Evolutionary conservation across 306 rosid genomes (phyloP).

Genomic region (Begonia peltatifolia): DNA sequence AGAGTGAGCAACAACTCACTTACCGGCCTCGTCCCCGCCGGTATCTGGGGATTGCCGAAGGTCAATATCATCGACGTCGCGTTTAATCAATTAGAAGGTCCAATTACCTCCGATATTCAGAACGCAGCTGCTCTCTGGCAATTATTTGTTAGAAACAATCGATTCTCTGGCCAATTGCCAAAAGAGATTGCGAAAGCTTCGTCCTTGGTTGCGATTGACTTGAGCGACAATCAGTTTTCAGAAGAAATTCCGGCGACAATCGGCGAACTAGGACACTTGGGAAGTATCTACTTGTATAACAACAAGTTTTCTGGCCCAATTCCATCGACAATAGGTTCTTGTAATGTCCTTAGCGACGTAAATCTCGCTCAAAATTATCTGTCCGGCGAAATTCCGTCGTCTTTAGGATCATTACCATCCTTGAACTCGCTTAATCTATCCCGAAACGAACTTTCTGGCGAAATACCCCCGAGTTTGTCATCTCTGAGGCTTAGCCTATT

Average conservation of each 20-base stretch:
- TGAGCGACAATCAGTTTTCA: slow-evolving; percentile 42
- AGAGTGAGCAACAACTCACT: slow-evolving; percentile 67
- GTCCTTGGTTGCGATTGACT: slow-evolving; percentile 29
- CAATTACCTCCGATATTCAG: slow-evolving; percentile 37
- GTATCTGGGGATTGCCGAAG: slow-evolving; percentile 70
- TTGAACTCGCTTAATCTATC: slow-evolving; percentile 59
- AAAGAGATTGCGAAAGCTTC: slow-evolving; percentile 37
- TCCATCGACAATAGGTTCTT: slow-evolving; percentile 48
- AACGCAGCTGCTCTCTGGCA: slow-evolving; percentile 34
- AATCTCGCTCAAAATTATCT: slow-evolving; percentile 44
- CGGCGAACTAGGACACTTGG: slow-evolving; percentile 42
- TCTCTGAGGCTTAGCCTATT: slow-evolving; percentile 47
- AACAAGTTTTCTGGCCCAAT: slow-evolving; percentile 47
- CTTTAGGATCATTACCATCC: slow-evolving; percentile 43
- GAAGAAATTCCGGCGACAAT: slow-evolving; percentile 42
- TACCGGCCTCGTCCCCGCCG: slow-evolving; percentile 46
- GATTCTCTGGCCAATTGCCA: slow-evolving; percentile 48
- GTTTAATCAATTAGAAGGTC: slow-evolving; percentile 41
- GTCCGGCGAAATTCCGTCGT: slow-evolving; percentile 39
- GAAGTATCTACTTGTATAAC: slow-evolving; percentile 34
- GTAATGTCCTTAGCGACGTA: slow-evolving; percentile 31
- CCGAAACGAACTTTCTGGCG: slow-evolving; percentile 42
- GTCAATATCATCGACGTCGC: slow-evolving; percentile 40
- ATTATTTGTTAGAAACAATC: slow-evolving; percentile 29
- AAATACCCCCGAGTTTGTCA: slow-evolving; percentile 43